Conservation (phyloP, 1,139 yeast genomes). For the Oligophagozyma castellii region DNA sequence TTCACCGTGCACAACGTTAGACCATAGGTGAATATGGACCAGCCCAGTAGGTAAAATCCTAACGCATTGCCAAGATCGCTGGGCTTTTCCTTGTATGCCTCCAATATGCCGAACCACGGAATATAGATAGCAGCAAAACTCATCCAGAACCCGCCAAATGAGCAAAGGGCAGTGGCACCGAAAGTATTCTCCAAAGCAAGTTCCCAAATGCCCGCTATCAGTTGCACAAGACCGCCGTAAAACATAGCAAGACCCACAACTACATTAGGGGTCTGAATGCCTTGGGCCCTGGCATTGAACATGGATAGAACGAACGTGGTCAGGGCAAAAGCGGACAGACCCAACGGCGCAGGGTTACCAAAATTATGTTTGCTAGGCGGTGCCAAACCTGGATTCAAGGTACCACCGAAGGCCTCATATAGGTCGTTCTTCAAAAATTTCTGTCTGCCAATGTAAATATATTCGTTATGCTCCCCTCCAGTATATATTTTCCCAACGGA, state of each 20-base stretch:
- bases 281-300: slow-evolving; percentile 37
- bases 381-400: slow-evolving; percentile 42
- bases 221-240: slow-evolving; percentile 75
- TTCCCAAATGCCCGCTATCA: slow-evolving; percentile 51
- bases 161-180: slow-evolving; percentile 58
- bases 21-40: slow-evolving; percentile 57
- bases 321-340: slow-evolving; percentile 52
- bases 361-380: slow-evolving; percentile 30
- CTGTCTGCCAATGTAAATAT: slow-evolving; percentile 59
- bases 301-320: slow-evolving; percentile 54
- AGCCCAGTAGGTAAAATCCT: slow-evolving; percentile 49
- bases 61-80: slow-evolving; percentile 33
- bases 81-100: slow-evolving; percentile 32
- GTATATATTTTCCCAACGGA: slow-evolving; percentile 21
- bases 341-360: slow-evolving; percentile 62
- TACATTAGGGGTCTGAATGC: slow-evolving; percentile 34
- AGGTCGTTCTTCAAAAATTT: slow-evolving; percentile 47
- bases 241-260: slow-evolving; percentile 68
- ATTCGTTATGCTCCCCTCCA: slow-evolving; percentile 35
- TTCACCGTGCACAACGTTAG: slow-evolving; percentile 47
- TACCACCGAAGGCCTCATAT: slow-evolving; percentile 47
- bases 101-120: slow-evolving; percentile 46
- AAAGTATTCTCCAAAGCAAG: slow-evolving; percentile 54
- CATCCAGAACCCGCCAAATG: slow-evolving; percentile 68
- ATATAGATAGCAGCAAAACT: slow-evolving; percentile 47